Evolutionary conservation across 179 eudicot genomes (phyloP), one percentile per base, ranked within the genome.

Genomic region (Dionaea muscipula): DNA sequence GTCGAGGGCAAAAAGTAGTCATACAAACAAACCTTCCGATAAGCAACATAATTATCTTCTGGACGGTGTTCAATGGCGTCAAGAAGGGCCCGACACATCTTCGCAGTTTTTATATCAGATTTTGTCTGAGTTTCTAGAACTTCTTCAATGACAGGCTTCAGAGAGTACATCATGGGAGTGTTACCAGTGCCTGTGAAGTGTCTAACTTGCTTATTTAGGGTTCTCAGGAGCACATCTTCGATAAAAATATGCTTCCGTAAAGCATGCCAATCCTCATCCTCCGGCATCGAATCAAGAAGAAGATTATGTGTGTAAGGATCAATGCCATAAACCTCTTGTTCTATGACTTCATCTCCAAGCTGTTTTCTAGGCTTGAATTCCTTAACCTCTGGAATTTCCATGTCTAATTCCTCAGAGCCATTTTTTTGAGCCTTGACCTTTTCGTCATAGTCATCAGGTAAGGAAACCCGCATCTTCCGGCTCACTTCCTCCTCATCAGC

Each of bases 251-350:
- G 95, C 68, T 84, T 90, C 49, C 86, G 90, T 39, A 54, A 54
- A 63, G 69, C 76, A 52, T 75, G 66, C 94, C 87, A 91, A 63
- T 78, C 94, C 45, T 69, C 71, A 61, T 76, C 87, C 25, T 77
- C 80, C 5, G 83, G 80, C 94, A 91, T 87, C 10, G 98, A 90
- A 79, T 90, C 97, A 63, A 90, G 90, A 49, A 90, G 67, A 68
- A 90, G 94, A 74, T 90, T 90, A 67, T 90, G 94, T 13, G 97
- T 86, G 68, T 90, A 86, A 28, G 97, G 97, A 70, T 90, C 97
- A 62, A 90, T 78, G 25, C 97, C 97, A 60, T 86, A 90, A 45
- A 90, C 97, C 81, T 90, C 97, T 66, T 90, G 97, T 73, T 90
- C 97, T 39, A 90, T 62, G 64, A 90, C 97, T 76, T 90, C 91